phyloP scores from a whole-genome alignment of 805 yeast genomes.

The Tetrapisispora iriomotensis region DNA sequence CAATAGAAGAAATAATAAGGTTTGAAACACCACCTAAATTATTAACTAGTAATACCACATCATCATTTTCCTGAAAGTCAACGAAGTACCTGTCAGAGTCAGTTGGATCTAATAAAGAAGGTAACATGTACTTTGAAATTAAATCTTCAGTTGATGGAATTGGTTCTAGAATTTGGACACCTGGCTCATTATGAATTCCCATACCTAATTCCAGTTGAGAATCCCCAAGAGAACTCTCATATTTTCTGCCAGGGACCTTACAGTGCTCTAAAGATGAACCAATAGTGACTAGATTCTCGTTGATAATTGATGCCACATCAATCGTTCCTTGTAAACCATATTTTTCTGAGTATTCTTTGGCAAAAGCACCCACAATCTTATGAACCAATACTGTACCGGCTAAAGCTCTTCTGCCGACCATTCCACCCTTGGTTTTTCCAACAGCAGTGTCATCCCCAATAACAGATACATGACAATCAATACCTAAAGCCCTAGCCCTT shows the following conservation, averaged over 20 bases:
- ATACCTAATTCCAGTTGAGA: conserved; percentile 82
- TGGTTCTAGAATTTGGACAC: conserved; percentile 43
- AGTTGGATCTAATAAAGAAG: conserved; percentile 47
- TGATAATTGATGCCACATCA: conserved; percentile 49
- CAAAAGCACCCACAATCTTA: conserved; percentile 72
- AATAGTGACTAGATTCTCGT: conserved; percentile 65
- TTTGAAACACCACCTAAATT: conserved; percentile 86
- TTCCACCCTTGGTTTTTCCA: conserved; percentile 78
- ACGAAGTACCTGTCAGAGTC: conserved; percentile 81
- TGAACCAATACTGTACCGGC: conserved; percentile 88
- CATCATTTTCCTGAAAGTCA: conserved; percentile 52
- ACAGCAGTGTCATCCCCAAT: conserved; percentile 93
- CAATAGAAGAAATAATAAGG: conserved; percentile 66
- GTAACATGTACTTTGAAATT: conserved; percentile 45
- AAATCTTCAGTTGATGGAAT: conserved; percentile 64
- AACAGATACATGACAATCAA: conserved; percentile 58
- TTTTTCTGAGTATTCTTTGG: conserved; percentile 33
- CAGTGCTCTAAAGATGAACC: conserved; percentile 88
- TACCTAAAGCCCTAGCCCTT: conserved; percentile 71
- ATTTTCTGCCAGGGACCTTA: conserved; percentile 74
- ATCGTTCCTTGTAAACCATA: conserved; percentile 45
- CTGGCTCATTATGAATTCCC: conserved; percentile 96
- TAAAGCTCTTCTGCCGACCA: conserved; percentile 89
- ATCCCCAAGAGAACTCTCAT: conserved; percentile 41
- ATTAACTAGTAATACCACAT: conserved; percentile 62